Evolutionary conservation across 2,329 filamentous ascomycete genomes (phyloP).

Genomic region (Aspergillus tamarii): DNA sequence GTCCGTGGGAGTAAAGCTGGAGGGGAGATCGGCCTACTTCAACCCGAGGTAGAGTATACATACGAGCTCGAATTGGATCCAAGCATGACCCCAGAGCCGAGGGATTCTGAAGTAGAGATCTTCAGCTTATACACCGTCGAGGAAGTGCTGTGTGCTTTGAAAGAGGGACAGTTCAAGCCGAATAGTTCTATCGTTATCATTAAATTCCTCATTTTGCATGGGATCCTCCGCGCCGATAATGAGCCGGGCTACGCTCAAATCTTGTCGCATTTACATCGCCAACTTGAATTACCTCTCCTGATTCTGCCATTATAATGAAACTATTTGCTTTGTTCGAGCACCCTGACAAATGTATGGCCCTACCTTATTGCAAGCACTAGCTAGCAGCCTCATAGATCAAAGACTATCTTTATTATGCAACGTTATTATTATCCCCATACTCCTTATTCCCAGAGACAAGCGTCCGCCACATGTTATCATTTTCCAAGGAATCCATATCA

Average conservation of each 20-base stretch:
- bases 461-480: neutral
- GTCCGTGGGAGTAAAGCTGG: conserved; percentile 9
- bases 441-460: neutral
- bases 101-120: conserved; percentile 34
- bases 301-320: neutral
- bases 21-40: conserved; percentile 19
- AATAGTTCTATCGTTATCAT: conserved; percentile 37
- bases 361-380: neutral
- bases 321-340: no score
- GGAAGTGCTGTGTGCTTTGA: conserved; percentile 30
- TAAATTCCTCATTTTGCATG: conserved; percentile 38
- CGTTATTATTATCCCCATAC: no score
- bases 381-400: no score
- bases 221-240: conserved; percentile 33
- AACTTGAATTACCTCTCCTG: neutral
- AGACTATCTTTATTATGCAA: no score
- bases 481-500: neutral
- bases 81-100: conserved; percentile 26
- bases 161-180: conserved; percentile 32
- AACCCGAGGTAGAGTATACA: conserved; percentile 37
- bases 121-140: conserved; percentile 32
- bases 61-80: conserved; percentile 36
- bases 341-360: no score
- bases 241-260: conserved; percentile 36
- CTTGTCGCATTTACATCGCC: conserved; percentile 32